Conservation (phyloP, 2,329 filamentous ascomycete genomes). For the Dendrostoma leiphaemia region DNA sequence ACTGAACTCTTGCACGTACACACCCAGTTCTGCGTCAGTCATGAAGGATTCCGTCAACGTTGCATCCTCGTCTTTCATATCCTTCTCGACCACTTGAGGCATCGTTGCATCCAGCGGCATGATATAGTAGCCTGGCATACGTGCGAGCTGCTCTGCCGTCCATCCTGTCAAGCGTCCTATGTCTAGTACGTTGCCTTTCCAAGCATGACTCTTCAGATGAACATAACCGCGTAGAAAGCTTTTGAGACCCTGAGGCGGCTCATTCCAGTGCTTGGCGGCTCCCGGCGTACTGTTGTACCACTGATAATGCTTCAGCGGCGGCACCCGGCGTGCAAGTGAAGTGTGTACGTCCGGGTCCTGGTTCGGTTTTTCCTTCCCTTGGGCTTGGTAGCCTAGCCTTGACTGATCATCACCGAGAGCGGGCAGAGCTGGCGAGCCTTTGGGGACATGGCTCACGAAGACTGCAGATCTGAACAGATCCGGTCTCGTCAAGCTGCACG, state of each 20-base stretch:
- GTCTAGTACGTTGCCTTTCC: constrained; percentile 43
- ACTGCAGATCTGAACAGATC: constrained; percentile 63
- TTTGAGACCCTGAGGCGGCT: constrained; percentile 39
- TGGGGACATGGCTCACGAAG: constrained; percentile 65
- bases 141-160: constrained; percentile 54
- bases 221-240: constrained; percentile 65
- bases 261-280: constrained; percentile 47
- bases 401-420: not conserved
- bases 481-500: constrained; percentile 57
- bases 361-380: not conserved
- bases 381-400: not conserved
- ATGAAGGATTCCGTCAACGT: constrained; percentile 51
- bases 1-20: constrained; percentile 60
- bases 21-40: constrained; percentile 50
- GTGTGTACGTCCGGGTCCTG: constrained; percentile 46
- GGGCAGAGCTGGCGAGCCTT: constrained; percentile 38
- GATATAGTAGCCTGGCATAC: constrained; percentile 67
- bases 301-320: constrained; percentile 68
- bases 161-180: constrained; percentile 53
- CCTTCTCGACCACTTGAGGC: constrained; percentile 52
- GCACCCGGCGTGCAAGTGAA: constrained; percentile 50
- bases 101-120: constrained; percentile 59
- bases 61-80: constrained; percentile 53
- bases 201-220: constrained; percentile 65
- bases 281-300: constrained; percentile 57